Evolutionary conservation across 768 basidiomycete species (phyloP).

Genomic region (Tulasnella sp.): DNA sequence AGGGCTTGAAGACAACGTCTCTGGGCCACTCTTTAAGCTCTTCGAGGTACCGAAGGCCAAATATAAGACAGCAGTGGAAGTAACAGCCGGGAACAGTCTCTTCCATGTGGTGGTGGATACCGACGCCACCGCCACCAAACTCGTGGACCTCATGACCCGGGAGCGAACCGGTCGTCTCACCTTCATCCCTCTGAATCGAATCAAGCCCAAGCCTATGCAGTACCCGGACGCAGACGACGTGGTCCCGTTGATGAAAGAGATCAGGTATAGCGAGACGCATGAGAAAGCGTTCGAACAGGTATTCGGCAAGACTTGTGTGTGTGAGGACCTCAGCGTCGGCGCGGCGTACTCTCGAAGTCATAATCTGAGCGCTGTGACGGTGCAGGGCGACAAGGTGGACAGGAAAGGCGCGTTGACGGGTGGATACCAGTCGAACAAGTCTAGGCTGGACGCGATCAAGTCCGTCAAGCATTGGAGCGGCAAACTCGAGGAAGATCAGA

Average conservation of each 20-base stretch:
- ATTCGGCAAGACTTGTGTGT: conserved; percentile 95
- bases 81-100: conserved; percentile 91
- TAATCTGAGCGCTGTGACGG: conserved; percentile 90
- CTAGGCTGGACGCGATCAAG: conserved; percentile 80
- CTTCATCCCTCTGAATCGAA: conserved; percentile 95
- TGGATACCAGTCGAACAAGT: conserved; percentile 88
- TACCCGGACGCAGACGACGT: conserved; percentile 59
- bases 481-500: conserved; percentile 55
- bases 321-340: conserved; percentile 81
- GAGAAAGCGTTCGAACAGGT: conserved; percentile 90
- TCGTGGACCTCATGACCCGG: conserved; percentile 88
- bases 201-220: conserved; percentile 65
- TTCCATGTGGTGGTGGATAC: conserved; percentile 97
- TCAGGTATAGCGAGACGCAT: conserved; percentile 59
- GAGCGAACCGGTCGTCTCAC: conserved; percentile 93
- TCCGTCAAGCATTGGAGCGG: conserved; percentile 61
- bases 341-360: conserved; percentile 92
- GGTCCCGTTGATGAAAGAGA: conserved; percentile 70
- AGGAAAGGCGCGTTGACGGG: conserved; percentile 92
- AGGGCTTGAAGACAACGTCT: conserved; percentile 60
- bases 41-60: conserved; percentile 81
- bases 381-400: conserved; percentile 96
- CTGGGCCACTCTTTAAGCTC: conserved; percentile 87
- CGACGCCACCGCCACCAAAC: conserved; percentile 83
- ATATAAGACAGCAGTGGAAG: conserved; percentile 86